Evolutionary conservation across 139 green algal genomes (phyloP), one percentile per base, ranked within the genome.

Genomic region (Ettlia oleoabundans): DNA sequence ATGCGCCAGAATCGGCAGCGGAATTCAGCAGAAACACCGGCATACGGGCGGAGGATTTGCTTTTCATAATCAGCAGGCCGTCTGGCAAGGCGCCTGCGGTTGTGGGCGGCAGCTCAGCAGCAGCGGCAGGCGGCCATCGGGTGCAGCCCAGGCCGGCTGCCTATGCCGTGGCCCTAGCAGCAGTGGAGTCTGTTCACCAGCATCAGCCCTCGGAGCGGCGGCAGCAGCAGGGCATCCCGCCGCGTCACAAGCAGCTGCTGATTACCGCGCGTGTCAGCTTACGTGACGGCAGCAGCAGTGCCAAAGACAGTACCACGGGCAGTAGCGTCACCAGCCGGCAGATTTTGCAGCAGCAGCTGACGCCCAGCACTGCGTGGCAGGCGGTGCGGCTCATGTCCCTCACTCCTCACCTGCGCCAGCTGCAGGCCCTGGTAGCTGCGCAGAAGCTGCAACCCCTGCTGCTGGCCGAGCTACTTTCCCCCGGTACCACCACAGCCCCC

Each of bases 381-480:
- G 84, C 74, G 26, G 71, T 32, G 0, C 75, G 42, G 5, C 52
- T 95, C 5, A 84, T 87, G 35, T 92, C 86, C 47, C 89, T 93
- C 61, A 88, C 90, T 9, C 86, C 91, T 2, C 88, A 94, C 84
- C 82, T 93, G n/a, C 85, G 92, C 30, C 89, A 95, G 81, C 88
- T 95, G 65, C 38, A 82, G 76, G 84, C 83, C 4, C 51, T 87
- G 70, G 81, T 78, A 32, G 65, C 66, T 26, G 33, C 52, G 35
- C 69, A 70, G 26, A 53, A 37, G 28, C 80, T 88, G 61, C 80
- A 80, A 2, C 32, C 58, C 24, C 43, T 40, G 40, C 64, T 87
- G 62, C 81, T 76, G 26, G 55, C 71, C 10, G 62, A 80, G 38
- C 52, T 86, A 24, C 76, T 86, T 30, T 47, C 72, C 4, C 79